These are phyloP conservation scores for Anthracocystis walkeri DNA, from an alignment of 1,284 basidiomycete species.

Conservation along the genomic window DNA sequence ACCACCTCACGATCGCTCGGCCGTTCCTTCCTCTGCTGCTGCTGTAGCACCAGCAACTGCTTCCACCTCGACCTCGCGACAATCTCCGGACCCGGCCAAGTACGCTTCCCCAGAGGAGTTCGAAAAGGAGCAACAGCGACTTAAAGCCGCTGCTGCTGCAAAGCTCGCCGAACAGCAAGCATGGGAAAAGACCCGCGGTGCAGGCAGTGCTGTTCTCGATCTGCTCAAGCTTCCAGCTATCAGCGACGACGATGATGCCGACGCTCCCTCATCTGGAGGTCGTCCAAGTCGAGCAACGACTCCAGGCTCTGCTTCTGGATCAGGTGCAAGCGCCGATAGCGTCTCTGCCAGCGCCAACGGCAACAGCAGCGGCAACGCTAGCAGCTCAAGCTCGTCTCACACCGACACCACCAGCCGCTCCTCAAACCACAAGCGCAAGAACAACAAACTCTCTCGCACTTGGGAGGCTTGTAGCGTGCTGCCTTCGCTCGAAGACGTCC, in stretches of 20 bases:
- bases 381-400: slow-evolving; percentile 22
- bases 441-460: slow-evolving; percentile 12
- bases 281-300: slow-evolving; percentile 32
- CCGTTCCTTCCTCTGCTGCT: slow-evolving; percentile 3
- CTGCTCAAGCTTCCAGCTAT: slow-evolving; percentile 46
- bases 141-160: slow-evolving; percentile 52
- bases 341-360: slow-evolving; percentile 6
- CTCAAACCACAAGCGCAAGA: slow-evolving; percentile 16
- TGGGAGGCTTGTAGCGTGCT: slow-evolving; percentile 40
- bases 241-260: slow-evolving; percentile 31
- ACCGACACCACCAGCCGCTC: slow-evolving; percentile 12
- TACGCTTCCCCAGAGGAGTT: slow-evolving; percentile 23
- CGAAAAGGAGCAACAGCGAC: slow-evolving; percentile 44
- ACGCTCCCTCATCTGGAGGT: slow-evolving; percentile 14
- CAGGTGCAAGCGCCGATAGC: slow-evolving; percentile 15
- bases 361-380: slow-evolving; percentile 17
- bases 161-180: slow-evolving; percentile 57
- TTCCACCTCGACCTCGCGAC: neutral
- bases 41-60: neutral
- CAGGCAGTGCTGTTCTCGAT: slow-evolving; percentile 62
- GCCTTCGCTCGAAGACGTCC: slow-evolving; percentile 39
- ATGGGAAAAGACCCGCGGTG: slow-evolving; percentile 65
- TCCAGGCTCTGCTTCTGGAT: slow-evolving; percentile 34
- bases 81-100: slow-evolving; percentile 8
- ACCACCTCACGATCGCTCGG: slow-evolving; percentile 21